Percentiles rank a stretch among this genome's conserved stretches.
phyloP scores from a whole-genome alignment of 176 grass and related monocot species.

The Oryza punctata region DNA sequence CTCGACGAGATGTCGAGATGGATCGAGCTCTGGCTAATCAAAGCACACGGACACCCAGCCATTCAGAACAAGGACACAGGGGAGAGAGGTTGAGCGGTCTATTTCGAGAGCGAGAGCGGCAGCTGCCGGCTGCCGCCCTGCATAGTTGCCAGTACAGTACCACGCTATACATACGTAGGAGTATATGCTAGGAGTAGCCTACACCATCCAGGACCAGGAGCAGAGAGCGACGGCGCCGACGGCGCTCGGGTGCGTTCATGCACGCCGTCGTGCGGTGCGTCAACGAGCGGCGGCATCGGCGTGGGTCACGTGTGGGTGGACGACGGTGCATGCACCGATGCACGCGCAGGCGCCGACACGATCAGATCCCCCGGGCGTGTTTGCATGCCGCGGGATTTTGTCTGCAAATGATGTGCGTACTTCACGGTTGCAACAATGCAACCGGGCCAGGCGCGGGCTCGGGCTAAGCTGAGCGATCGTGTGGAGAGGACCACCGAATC shows the following conservation, averaged over 20 bases:
- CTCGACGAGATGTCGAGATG: not conserved
- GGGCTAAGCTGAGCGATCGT: too few species aligned
- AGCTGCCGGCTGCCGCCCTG: not conserved
- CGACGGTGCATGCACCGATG: not conserved
- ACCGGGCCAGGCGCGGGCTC: not conserved
- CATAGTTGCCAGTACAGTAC: not conserved
- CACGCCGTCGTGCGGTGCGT: not conserved
- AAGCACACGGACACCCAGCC: not conserved
- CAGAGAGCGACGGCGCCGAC: not conserved
- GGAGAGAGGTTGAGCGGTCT: conserved; percentile 23
- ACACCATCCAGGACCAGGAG: not conserved
- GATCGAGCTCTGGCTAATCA: not conserved
- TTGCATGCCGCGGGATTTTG: not conserved
- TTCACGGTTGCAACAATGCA: not conserved
- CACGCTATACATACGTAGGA: too few species aligned
- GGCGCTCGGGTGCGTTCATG: not conserved
- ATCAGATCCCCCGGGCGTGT: not conserved
- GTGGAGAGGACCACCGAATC: not conserved
- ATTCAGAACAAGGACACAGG: not conserved
- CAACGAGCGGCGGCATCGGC: not conserved
- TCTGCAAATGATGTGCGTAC: not conserved
- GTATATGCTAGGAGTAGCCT: not conserved
- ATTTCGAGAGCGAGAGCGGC: not conserved
- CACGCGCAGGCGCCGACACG: not conserved
- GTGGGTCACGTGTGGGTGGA: not conserved